phyloP scores from a whole-genome alignment of 805 yeast genomes.

The Helenozyma baotianmanensis region DNA sequence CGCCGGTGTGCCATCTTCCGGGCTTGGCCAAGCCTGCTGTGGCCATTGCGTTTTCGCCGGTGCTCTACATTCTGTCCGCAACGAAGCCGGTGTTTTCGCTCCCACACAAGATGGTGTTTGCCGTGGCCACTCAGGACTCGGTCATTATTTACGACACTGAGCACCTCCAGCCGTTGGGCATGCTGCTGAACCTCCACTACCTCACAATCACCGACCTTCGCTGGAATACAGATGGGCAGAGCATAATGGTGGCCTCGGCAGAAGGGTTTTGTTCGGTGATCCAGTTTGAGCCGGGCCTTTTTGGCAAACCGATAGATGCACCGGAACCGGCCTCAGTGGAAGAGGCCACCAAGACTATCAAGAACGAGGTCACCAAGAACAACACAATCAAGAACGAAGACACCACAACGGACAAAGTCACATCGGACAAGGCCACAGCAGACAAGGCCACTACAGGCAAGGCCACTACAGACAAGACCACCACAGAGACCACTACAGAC shows the following conservation, averaged over 20 bases:
- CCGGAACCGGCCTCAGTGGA: conserved; percentile 17
- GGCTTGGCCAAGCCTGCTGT: conserved; percentile 80
- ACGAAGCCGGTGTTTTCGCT: conserved; percentile 43
- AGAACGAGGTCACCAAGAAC: conserved; percentile 3
- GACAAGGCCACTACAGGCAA: not conserved
- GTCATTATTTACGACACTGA: conserved; percentile 81
- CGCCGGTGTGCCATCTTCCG: conserved; percentile 77
- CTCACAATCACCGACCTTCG: conserved; percentile 81
- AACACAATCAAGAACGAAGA: not conserved
- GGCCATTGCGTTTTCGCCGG: conserved; percentile 75
- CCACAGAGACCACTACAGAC: no score
- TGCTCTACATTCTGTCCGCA: conserved; percentile 34
- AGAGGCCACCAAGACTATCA: not conserved
- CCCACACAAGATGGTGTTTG: conserved; percentile 81
- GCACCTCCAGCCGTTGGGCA: conserved; percentile 60
- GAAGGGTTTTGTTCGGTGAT: conserved; percentile 88
- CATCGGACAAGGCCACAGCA: no score
- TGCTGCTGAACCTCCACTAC: conserved; percentile 77
- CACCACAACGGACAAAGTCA: not conserved
- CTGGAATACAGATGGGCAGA: conserved; percentile 77
- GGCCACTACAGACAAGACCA: no score
- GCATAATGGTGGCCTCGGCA: conserved; percentile 72
- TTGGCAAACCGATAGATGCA: no score
- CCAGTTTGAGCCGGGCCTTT: conserved; percentile 44
- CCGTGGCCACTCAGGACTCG: conserved; percentile 88